These are phyloP conservation scores for Hemisphaericaspora subhashii DNA, from an alignment of 1,139 yeast genomes.

Conservation along the genomic window DNA sequence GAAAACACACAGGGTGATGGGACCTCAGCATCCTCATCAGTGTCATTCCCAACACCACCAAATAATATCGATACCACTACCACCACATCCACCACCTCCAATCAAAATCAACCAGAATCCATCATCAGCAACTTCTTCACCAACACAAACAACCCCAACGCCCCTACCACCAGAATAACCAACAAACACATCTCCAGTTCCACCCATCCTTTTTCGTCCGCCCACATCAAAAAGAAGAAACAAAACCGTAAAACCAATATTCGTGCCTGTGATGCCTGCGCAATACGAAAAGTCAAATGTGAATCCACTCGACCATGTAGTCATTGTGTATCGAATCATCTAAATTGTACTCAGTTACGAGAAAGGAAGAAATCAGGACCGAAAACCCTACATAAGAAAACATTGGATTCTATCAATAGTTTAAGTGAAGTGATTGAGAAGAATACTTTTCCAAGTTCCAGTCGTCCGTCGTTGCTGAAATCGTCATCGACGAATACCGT, in stretches of 20 bases:
- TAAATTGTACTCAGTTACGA: slow-evolving; percentile 39
- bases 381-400: slow-evolving; percentile 39
- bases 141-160: slow-evolving; percentile 8
- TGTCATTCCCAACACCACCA: no score
- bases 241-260: slow-evolving; percentile 25
- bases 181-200: slow-evolving; percentile 13
- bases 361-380: slow-evolving; percentile 46
- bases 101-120: slow-evolving; percentile 2
- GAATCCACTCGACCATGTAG: slow-evolving; percentile 40
- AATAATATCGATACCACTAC: no score
- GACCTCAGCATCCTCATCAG: no score
- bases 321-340: slow-evolving; percentile 37
- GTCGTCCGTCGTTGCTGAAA: slow-evolving; percentile 6
- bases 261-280: slow-evolving; percentile 48
- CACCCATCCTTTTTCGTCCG: no score
- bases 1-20: background rate
- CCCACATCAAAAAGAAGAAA: slow-evolving; percentile 11
- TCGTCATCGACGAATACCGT: slow-evolving; percentile 7
- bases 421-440: slow-evolving; percentile 20
- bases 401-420: slow-evolving; percentile 35
- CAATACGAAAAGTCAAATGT: slow-evolving; percentile 44
- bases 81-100: background rate
- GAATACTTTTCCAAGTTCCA: slow-evolving; percentile 3
- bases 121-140: slow-evolving; percentile 6
- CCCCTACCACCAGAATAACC: slow-evolving; percentile 12